Percentiles rank a stretch among this genome's conserved stretches.
phyloP scores from a whole-genome alignment of 257 asterid species.

The Fraxinus americana region DNA sequence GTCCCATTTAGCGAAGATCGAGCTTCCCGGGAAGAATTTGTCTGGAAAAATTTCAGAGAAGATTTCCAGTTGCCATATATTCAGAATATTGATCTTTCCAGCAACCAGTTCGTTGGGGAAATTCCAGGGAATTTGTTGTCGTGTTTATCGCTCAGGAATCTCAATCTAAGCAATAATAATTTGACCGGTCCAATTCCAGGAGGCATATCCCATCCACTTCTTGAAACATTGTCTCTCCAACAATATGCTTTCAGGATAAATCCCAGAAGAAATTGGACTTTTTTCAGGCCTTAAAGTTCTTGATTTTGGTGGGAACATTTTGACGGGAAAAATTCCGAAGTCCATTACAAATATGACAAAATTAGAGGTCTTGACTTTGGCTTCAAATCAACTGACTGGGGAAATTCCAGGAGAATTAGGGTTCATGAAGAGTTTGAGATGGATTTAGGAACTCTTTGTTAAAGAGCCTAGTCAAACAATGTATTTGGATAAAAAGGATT shows the following conservation, averaged over 20 bases:
- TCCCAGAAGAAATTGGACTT: conserved; percentile 55
- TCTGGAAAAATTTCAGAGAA: conserved; percentile 55
- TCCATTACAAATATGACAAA: conserved; percentile 54
- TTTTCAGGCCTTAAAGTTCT: conserved; percentile 56
- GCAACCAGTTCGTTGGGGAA: conserved; percentile 60
- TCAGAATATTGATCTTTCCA: conserved; percentile 61
- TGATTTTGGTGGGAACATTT: conserved; percentile 78
- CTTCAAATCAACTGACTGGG: conserved; percentile 73
- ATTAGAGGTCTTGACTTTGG: conserved; percentile 62
- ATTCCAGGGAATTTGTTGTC: conserved; percentile 46
- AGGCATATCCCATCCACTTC: conserved; percentile 34
- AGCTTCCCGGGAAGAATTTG: conserved; percentile 61
- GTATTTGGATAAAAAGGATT: too few relatives aligned
- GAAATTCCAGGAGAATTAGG: conserved; percentile 60
- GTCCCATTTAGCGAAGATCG: conserved; percentile 53
- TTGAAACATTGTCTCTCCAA: conserved; percentile 62
- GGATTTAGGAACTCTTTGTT: too few relatives aligned
- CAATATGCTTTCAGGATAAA: conserved; percentile 65
- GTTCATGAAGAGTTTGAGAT: conserved; percentile 53
- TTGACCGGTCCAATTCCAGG: conserved; percentile 57
- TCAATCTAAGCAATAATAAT: conserved; percentile 78
- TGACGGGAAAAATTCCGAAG: conserved; percentile 56
- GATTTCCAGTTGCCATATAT: conserved; percentile 49
- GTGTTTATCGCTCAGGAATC: conserved; percentile 47
- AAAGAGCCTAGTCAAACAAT: too few relatives aligned